Evolutionary conservation across 2,329 filamentous ascomycete species (phyloP), one percentile per base, ranked within the genome.

Genomic region (Calonectria leucothoes): DNA sequence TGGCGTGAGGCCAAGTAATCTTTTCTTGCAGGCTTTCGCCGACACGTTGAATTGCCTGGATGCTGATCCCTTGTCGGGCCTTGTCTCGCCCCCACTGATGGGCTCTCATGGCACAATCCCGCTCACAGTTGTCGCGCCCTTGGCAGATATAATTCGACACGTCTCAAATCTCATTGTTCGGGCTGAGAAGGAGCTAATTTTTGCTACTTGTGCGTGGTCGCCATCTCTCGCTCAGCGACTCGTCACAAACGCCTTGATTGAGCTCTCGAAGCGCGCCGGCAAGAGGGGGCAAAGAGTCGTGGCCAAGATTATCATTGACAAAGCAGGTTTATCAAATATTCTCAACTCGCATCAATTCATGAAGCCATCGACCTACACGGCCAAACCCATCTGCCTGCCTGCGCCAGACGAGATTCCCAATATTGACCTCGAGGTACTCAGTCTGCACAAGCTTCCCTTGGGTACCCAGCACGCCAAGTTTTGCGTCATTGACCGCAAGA

Each of bases 401-500:
- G 78, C 87, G 0, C 87, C 89, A 0, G 85, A 91, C 3, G 92
- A 95, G 48, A 92, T 95, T 3, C 93, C 94, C 0, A 89, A 94
- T 78, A 83, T 96, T 33, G 91, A 95, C 74, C 82, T 96, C 39
- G 87, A 94, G 79, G 93, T 95, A 7, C 88, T 94, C 74, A 96
- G 94, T 79, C 93, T 92, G 78, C 94, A 96, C 79, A 88, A 89
- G 15, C 89, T 93, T 1, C 83, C 93, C 1, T 83, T 96, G 3
- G 94, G 94, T 0, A 96, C 94, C 0, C 93, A 95, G 49, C 94
- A 96, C 79, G 88, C 91, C 74, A 96, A 96, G 80, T 95, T 93
- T 80, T 94, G 94, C 87, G 86, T 96, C 1, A 91, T 96, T 1
- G 94, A 96, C 82, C 88, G 94, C 8, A 91, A 89, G 74, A 87